These are phyloP conservation scores for Astrephomene gubernaculifera DNA, from an alignment of 139 green algal genomes.

Conservation along the genomic window DNA sequence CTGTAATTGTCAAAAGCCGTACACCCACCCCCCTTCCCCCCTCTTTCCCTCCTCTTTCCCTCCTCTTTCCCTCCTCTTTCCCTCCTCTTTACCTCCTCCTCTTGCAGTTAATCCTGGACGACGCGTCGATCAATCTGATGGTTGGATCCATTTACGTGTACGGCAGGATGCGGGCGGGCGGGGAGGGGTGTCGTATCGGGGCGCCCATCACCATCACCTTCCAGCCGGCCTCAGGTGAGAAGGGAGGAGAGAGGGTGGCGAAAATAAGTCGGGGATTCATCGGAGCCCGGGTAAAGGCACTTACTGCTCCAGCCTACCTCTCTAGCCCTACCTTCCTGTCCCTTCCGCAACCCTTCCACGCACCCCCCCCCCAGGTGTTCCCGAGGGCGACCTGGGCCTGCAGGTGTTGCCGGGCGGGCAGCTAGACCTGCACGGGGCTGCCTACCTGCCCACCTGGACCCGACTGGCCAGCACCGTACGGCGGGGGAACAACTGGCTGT, in stretches of 20 bases:
- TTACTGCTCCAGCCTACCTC: too few relatives aligned
- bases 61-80: not conserved
- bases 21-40: too few relatives aligned
- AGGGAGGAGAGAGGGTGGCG: not conserved
- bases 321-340: not conserved
- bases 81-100: not conserved
- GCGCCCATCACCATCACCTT: slow-evolving; percentile 37
- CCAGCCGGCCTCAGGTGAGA: slow-evolving; percentile 4
- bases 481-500: slow-evolving; percentile 42
- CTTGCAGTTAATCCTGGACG: slow-evolving; percentile 35
- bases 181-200: not conserved
- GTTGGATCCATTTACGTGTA: slow-evolving; percentile 32
- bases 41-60: too few relatives aligned
- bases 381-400: slow-evolving; percentile 19
- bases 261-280: too few relatives aligned
- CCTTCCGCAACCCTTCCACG: not conserved
- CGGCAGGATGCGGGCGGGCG: slow-evolving; percentile 17
- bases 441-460: slow-evolving; percentile 69
- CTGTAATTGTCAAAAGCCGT: too few relatives aligned
- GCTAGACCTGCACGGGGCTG: slow-evolving; percentile 65
- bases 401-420: slow-evolving; percentile 35
- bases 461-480: slow-evolving; percentile 50
- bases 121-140: slow-evolving; percentile 16
- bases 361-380: slow-evolving; percentile 1
- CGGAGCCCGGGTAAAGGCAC: too few relatives aligned